Evolutionary conservation across 345 rosid genomes (phyloP), one percentile per base, ranked within the genome.

Genomic region (Brassica incana): DNA sequence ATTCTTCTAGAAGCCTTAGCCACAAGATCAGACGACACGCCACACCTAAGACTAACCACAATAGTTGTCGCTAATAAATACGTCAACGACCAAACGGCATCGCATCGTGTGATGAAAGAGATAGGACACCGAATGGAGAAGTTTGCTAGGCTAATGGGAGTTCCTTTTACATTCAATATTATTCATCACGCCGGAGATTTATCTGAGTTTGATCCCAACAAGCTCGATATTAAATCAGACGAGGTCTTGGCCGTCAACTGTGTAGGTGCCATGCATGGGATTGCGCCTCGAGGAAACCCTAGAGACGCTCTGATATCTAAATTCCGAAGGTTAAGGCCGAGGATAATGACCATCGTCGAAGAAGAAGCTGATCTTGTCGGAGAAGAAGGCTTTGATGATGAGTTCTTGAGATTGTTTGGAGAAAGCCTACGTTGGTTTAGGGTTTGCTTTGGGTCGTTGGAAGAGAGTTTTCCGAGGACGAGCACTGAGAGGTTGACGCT

Each of bases 61-160:
- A 82, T 95, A 0, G 90, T 91, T 4, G 73, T 86, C 1, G 76
- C 86, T 0, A 77, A 78, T 58, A 87, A 84, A 64, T 69, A 81
- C 5, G 74, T 67, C 0, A 85, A 81, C 11, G 83, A 78, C 32
- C 84, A 82, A 20, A 63, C 87, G 3, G 73, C 87, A 5, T 84
- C 79, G 11, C 92, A 88, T 54, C 84, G 84, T 72, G 88, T 95
- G 56, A 93, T 95, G 99, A 93, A 90, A 84, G 99, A 95, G 85
- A 95, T 95, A 2, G 90, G 97, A 3, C 82, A 77, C 72, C 70
- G 99, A 38, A 93, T 95, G 99, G 99, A 90, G 69, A 95, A 90
- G 67, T 95, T 95, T 18, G 99, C 99, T 6, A 81, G 98, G 83
- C 91, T 95, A 12, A 95, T 95, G 99, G 98, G 99, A 1, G 98